These are phyloP conservation scores for Asterophora lycoperdoides DNA, from an alignment of 768 basidiomycete genomes.

Conservation along the genomic window DNA sequence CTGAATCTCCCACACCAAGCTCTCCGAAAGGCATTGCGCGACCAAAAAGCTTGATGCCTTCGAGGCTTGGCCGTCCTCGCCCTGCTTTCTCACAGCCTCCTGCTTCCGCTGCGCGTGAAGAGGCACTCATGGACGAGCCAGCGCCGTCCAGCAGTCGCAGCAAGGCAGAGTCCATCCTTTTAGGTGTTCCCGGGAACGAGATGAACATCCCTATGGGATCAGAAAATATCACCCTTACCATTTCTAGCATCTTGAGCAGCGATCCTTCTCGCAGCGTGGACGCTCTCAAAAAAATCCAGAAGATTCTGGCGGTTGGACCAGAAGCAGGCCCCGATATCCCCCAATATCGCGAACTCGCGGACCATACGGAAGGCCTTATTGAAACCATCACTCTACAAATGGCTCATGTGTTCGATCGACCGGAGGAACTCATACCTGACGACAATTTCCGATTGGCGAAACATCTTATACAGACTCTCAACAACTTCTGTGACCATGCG, in stretches of 20 bases:
- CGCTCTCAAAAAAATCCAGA: conserved; percentile 89
- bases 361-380: conserved; percentile 78
- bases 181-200: conserved; percentile 18
- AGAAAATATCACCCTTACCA: conserved; percentile 73
- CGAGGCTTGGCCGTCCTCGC: conserved; percentile 66
- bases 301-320: conserved; percentile 71
- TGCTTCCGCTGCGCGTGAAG: conserved; percentile 19
- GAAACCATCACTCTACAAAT: conserved; percentile 90
- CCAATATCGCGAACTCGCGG: conserved; percentile 73
- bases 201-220: conserved; percentile 30
- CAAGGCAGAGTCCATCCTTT: conserved; percentile 1
- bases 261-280: conserved; percentile 87
- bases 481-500: conserved; percentile 89
- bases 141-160: neutral
- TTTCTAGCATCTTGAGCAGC: conserved; percentile 85
- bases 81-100: conserved; percentile 36
- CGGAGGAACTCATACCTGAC: conserved; percentile 64
- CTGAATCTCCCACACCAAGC: conserved; percentile 41
- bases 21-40: conserved; percentile 46
- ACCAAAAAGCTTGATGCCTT: conserved; percentile 70
- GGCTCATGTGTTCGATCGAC: conserved; percentile 86
- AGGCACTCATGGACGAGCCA: conserved; percentile 19
- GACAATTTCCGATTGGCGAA: conserved; percentile 93
- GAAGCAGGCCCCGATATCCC: conserved; percentile 66
- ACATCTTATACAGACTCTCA: conserved; percentile 94